Conservation (phyloP, 108 stramenopile genomes). For the Fistulifera pelliculosa region DNA sequence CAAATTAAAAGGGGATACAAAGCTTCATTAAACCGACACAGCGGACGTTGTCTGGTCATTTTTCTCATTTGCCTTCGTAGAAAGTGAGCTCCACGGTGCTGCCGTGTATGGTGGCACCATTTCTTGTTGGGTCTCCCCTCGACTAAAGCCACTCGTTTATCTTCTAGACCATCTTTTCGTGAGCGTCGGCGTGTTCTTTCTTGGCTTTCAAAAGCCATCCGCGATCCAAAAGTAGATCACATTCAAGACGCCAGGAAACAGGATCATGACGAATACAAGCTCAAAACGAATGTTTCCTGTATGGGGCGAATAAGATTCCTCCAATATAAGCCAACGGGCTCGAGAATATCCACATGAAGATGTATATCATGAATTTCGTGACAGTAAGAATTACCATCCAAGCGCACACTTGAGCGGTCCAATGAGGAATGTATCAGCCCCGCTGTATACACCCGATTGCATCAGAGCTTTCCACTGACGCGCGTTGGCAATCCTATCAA, state of each 20-base stretch:
- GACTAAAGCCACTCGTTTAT: neutral
- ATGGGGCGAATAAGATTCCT: conserved; percentile 65
- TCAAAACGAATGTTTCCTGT: conserved; percentile 78
- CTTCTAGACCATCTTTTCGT: conserved; percentile 24
- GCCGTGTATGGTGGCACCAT: no score
- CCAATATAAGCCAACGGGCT: conserved; percentile 57
- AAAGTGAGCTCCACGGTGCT: no score
- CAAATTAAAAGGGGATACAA: no score
- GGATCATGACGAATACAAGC: conserved; percentile 87
- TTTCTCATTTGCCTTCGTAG: no score
- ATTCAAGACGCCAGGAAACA: conserved; percentile 85
- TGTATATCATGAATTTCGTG: conserved; percentile 66
- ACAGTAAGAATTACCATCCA: conserved; percentile 76
- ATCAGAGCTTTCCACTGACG: conserved; percentile 65
- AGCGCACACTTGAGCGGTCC: conserved; percentile 64
- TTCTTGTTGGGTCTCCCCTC: no score
- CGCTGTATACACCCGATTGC: conserved; percentile 80
- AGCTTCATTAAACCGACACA: no score
- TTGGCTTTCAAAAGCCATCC: conserved; percentile 78
- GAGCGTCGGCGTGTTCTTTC: conserved; percentile 35
- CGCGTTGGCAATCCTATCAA: conserved; percentile 55
- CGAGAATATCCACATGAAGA: conserved; percentile 58
- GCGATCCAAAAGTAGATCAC: conserved; percentile 91
- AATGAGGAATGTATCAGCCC: conserved; percentile 60
- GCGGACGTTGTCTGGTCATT: no score